Percentiles rank a stretch among this genome's conserved stretches.
Evolutionary conservation across 192 early-diverging fungal genomes (phyloP).

Genomic region (Lobosporangium transversale): DNA sequence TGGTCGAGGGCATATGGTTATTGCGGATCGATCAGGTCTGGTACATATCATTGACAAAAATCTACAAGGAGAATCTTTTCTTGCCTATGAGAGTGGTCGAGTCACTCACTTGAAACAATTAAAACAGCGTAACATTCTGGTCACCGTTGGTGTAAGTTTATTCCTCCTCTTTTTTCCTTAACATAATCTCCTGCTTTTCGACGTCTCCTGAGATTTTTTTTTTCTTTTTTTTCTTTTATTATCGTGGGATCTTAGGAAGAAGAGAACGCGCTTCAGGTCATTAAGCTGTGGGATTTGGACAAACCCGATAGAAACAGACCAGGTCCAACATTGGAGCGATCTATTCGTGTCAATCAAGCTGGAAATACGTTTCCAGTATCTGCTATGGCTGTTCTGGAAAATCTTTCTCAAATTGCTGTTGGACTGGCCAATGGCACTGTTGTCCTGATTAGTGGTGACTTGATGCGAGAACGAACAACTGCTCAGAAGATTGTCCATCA

Average conservation of each 20-base stretch:
- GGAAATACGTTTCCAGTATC: conserved; percentile 76
- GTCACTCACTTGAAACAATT: conserved; percentile 88
- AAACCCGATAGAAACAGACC: conserved; percentile 60
- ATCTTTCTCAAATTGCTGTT: conserved; percentile 88
- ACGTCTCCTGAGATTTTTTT: no score
- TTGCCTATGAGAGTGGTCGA: conserved; percentile 67
- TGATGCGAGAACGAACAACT: conserved; percentile 78
- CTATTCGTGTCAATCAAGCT: conserved; percentile 73
- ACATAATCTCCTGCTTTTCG: no score
- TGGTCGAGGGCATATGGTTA: conserved; percentile 49
- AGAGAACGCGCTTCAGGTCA: conserved; percentile 60
- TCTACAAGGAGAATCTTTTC: conserved; percentile 72
- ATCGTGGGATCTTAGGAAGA: no score
- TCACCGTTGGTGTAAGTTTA: conserved; percentile 82
- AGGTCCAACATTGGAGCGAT: conserved; percentile 66
- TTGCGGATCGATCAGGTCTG: conserved; percentile 61
- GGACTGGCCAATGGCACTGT: conserved; percentile 95
- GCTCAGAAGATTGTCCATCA: conserved; percentile 87
- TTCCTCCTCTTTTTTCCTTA: no score
- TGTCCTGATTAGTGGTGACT: conserved; percentile 82
- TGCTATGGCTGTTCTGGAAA: conserved; percentile 78
- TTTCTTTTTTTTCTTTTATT: no score
- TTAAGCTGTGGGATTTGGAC: conserved; percentile 88
- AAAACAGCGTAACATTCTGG: conserved; percentile 78
- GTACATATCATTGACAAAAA: conserved; percentile 75